A percentile compares a stretch with the other conserved stretches of the same genome.
Evolutionary conservation across 1,139 yeast genomes (phyloP).

Genomic region (Blastobotrys raffinosifermentans): DNA sequence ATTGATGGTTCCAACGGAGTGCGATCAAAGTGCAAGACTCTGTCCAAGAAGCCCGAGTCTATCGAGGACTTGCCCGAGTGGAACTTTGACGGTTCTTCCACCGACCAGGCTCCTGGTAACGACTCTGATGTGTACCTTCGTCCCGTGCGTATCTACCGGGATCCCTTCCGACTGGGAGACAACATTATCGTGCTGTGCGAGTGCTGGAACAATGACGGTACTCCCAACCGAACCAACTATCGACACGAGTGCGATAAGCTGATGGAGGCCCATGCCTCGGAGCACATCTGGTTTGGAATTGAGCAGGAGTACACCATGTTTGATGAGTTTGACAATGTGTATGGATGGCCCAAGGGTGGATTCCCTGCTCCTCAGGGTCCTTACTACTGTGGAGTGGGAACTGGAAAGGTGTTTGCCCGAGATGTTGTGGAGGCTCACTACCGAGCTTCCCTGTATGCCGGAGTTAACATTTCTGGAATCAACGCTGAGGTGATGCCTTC

Average conservation of each 20-base stretch:
- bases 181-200: constrained; percentile 91
- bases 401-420: constrained; percentile 97
- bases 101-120: constrained; percentile 98
- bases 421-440: constrained; percentile 98
- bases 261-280: constrained; percentile 84
- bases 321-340: constrained; percentile 82
- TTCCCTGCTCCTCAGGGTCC: constrained; percentile 99
- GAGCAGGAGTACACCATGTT: constrained; percentile 98
- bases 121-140: constrained; percentile 92
- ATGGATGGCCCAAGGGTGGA: constrained; percentile 99
- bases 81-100: constrained; percentile 99
- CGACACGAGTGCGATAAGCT: constrained; percentile 96
- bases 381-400: constrained; percentile 99
- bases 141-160: constrained; percentile 90
- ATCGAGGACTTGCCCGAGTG: constrained; percentile 94
- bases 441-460: constrained; percentile 94
- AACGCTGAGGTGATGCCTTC: constrained; percentile 99
- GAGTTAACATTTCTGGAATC: constrained; percentile 86
- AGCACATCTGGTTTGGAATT: constrained; percentile 93
- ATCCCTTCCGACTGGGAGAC: constrained; percentile 97
- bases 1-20: constrained; percentile 87
- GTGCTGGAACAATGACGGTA: constrained; percentile 98
- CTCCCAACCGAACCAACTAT: constrained; percentile 97
- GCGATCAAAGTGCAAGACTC: constrained; percentile 92
- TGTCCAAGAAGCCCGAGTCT: constrained; percentile 58